Conservation (phyloP, 164 flowering plant species). For the Litsea cubeba region DNA sequence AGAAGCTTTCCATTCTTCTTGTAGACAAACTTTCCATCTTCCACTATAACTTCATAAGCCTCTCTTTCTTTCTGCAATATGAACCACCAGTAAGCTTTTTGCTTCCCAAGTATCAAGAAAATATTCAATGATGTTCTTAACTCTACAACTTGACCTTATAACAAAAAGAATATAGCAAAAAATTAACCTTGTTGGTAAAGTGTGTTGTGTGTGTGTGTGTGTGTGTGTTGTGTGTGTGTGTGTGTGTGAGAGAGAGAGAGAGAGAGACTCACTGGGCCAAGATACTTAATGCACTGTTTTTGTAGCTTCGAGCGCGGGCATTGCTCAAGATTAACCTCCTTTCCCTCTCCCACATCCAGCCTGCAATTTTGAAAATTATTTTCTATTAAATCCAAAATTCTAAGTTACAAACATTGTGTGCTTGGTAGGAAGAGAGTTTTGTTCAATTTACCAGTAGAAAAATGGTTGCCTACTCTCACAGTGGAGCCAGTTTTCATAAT, state of each 20-base stretch:
- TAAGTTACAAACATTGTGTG: not conserved
- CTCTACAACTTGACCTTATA: not conserved
- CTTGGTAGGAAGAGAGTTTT: not conserved
- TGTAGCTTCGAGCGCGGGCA: constrained; percentile 77
- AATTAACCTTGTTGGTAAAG: not conserved
- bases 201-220: not conserved
- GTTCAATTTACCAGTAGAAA: constrained; percentile 76
- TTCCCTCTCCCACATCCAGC: constrained; percentile 92
- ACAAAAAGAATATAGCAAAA: not conserved
- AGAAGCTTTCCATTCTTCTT: constrained; percentile 48
- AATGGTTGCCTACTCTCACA: constrained; percentile 82
- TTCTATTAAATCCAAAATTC: not conserved
- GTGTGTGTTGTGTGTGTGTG: not conserved
- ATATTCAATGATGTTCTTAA: not conserved
- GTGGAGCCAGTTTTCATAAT: constrained; percentile 77
- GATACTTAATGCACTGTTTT: constrained; percentile 91
- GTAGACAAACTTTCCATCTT: constrained; percentile 57
- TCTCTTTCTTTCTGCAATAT: constrained; percentile 61
- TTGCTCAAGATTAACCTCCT: constrained; percentile 64
- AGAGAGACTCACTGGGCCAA: constrained; percentile 63
- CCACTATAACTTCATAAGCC: constrained; percentile 63
- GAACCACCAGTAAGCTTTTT: not conserved
- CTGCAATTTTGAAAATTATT: constrained; percentile 27
- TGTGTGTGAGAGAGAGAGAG: not conserved
- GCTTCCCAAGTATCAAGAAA: not conserved